A percentile compares a stretch with the other conserved stretches of the same genome.
These are phyloP conservation scores for Petunia axillaris DNA, from an alignment of 257 asterid genomes.

Conservation along the genomic window DNA sequence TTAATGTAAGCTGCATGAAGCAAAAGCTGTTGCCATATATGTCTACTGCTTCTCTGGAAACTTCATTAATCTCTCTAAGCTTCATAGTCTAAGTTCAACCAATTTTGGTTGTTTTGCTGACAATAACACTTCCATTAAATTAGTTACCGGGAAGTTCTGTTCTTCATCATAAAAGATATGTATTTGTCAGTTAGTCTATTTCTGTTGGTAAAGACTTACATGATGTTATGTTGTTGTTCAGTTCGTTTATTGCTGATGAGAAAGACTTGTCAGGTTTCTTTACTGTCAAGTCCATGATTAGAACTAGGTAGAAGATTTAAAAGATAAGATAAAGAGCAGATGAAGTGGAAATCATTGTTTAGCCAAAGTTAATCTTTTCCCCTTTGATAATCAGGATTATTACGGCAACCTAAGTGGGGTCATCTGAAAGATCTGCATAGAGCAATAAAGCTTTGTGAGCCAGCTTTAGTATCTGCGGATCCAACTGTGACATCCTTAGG, in stretches of 20 bases:
- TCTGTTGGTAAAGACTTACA: slow-evolving; percentile 16
- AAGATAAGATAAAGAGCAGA: not conserved
- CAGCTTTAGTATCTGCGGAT: slow-evolving; percentile 78
- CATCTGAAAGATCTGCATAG: slow-evolving; percentile 95
- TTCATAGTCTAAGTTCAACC: slow-evolving; percentile 1
- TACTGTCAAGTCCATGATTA: slow-evolving; percentile 1
- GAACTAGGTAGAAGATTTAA: slow-evolving; percentile 3
- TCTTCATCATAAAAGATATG: slow-evolving; percentile 3
- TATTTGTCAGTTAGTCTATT: slow-evolving; percentile 14
- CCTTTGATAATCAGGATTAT: slow-evolving; percentile 52
- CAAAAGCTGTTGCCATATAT: not conserved
- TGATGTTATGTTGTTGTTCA: not conserved
- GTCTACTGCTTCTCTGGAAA: not conserved
- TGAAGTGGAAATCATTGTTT: slow-evolving; percentile 6
- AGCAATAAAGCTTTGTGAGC: slow-evolving; percentile 96
- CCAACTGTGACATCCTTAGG: slow-evolving; percentile 80
- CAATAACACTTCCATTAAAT: not conserved
- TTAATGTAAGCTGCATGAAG: not conserved
- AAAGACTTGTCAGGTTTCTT: not conserved
- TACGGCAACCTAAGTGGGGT: slow-evolving; percentile 96
- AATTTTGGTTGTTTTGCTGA: slow-evolving; percentile 4
- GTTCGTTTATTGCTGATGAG: slow-evolving; percentile 8
- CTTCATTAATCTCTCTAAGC: not conserved
- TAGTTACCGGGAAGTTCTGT: not conserved
- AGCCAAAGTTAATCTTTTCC: not conserved